Evolutionary conservation across 768 basidiomycete genomes (phyloP).

Genomic region (Mycena latifolia): DNA sequence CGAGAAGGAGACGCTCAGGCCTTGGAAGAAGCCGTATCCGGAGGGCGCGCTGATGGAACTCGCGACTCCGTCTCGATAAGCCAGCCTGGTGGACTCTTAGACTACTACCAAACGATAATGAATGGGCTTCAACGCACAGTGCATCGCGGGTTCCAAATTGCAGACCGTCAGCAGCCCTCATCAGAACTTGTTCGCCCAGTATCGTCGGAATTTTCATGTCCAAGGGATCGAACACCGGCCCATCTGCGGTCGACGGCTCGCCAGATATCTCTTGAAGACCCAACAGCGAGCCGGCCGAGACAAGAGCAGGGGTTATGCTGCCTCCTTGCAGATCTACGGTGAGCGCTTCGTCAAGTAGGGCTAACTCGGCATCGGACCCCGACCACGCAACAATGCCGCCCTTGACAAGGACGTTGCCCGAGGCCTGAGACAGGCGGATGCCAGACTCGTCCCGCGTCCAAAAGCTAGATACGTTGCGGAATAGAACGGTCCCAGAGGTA

Average conservation of each 20-base stretch:
- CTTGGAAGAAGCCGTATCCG: slow-evolving; percentile 62
- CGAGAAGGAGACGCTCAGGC: slow-evolving; percentile 70
- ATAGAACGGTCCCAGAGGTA: slow-evolving; percentile 59
- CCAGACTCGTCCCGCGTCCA: slow-evolving; percentile 18
- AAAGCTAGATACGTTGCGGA: slow-evolving; percentile 66
- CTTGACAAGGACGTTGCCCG: slow-evolving; percentile 57
- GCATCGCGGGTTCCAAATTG: slow-evolving; percentile 74
- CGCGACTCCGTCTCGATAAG: slow-evolving; percentile 76
- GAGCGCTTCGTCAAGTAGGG: slow-evolving; percentile 29
- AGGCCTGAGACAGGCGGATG: background rate
- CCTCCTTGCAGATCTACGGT: slow-evolving; percentile 40
- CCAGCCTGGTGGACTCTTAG: slow-evolving; percentile 55
- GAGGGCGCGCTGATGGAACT: slow-evolving; percentile 69
- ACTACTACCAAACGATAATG: background rate
- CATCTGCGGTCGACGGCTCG: slow-evolving; percentile 73
- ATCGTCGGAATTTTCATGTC: slow-evolving; percentile 54
- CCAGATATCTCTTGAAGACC: slow-evolving; percentile 74
- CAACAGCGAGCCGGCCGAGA: slow-evolving; percentile 71
- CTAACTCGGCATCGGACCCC: slow-evolving; percentile 49
- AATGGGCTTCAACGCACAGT: slow-evolving; percentile 42
- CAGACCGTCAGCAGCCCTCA: slow-evolving; percentile 79
- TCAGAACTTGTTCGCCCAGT: slow-evolving; percentile 55
- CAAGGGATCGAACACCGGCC: slow-evolving; percentile 62
- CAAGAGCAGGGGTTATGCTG: slow-evolving; percentile 61
- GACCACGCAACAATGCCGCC: slow-evolving; percentile 59